phyloP scores from a whole-genome alignment of 495 filamentous ascomycete genomes.

The Cercophora sp. region DNA sequence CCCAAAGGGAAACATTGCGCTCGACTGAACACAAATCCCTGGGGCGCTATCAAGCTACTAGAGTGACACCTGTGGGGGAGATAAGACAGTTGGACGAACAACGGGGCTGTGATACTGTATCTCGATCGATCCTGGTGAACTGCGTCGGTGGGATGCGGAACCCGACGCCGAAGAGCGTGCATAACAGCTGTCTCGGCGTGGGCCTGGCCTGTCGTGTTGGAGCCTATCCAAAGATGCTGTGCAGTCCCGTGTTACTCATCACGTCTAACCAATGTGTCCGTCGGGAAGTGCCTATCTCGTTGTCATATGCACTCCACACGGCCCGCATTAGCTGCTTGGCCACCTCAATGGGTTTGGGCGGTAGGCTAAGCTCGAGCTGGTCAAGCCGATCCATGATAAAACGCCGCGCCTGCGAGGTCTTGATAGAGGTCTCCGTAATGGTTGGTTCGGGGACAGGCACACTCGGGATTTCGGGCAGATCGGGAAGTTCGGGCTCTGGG shows the following conservation, averaged over 20 bases:
- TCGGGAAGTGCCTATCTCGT: constrained; percentile 24
- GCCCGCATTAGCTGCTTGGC: constrained; percentile 30
- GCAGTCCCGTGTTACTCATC: constrained; percentile 29
- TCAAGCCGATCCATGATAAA: constrained; percentile 27
- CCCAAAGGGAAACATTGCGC: constrained; percentile 17
- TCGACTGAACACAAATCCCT: too few relatives aligned
- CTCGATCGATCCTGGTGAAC: too few relatives aligned
- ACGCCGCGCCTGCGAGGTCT: constrained; percentile 22
- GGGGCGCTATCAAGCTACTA: neutral
- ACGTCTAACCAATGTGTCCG: constrained; percentile 35
- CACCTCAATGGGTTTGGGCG: constrained; percentile 31
- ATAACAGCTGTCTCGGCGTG: too few relatives aligned
- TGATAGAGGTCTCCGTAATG: constrained; percentile 18
- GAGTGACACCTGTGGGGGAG: neutral
- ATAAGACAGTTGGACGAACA: neutral
- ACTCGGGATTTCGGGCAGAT: too few relatives aligned
- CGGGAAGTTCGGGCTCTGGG: neutral
- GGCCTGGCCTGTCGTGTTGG: too few relatives aligned
- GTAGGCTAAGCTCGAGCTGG: constrained; percentile 26
- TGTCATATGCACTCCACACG: constrained; percentile 32
- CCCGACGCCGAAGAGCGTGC: too few relatives aligned
- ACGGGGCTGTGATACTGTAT: too few relatives aligned
- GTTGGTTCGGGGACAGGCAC: neutral
- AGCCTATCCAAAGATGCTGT: constrained; percentile 34
- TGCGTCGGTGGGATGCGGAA: too few relatives aligned